Conservation (phyloP, 805 yeast genomes). For the Candida peoriensis region DNA sequence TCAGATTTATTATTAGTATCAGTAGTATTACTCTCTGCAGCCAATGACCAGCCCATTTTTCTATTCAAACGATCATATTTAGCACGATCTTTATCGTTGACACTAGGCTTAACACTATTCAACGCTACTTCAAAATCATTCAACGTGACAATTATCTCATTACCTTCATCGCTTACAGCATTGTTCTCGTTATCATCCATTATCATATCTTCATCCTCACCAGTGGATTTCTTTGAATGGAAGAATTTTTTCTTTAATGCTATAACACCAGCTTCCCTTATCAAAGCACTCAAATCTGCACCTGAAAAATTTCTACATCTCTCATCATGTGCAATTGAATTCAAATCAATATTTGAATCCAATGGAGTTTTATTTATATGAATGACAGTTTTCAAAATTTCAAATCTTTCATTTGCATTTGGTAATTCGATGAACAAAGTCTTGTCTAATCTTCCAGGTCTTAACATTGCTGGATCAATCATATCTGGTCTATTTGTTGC, state of each 20-base stretch:
- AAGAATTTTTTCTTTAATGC: slow-evolving; percentile 78
- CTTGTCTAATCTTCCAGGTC: slow-evolving; percentile 95
- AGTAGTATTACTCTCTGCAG: slow-evolving; percentile 27
- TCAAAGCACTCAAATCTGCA: slow-evolving; percentile 90
- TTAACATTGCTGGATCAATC: slow-evolving; percentile 96
- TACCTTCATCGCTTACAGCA: slow-evolving; percentile 18
- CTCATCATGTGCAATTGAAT: slow-evolving; percentile 61
- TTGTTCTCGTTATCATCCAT: slow-evolving; percentile 36
- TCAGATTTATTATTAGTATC: slow-evolving; percentile 6
- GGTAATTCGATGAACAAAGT: slow-evolving; percentile 91
- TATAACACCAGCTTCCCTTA: slow-evolving; percentile 88
- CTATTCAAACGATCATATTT: slow-evolving; percentile 73
- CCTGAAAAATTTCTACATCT: slow-evolving; percentile 90
- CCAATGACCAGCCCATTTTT: slow-evolving; percentile 67
- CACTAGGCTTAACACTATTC: slow-evolving; percentile 79
- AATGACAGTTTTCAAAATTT: slow-evolving; percentile 75
- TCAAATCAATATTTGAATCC: slow-evolving; percentile 54
- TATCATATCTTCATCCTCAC: slow-evolving; percentile 44
- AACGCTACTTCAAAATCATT: slow-evolving; percentile 72
- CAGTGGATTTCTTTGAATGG: slow-evolving; percentile 33
- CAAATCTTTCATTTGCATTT: slow-evolving; percentile 66
- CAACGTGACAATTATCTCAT: slow-evolving; percentile 48
- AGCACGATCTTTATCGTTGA: slow-evolving; percentile 74
- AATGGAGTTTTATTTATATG: slow-evolving; percentile 73
- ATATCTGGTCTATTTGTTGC: slow-evolving; percentile 98